Evolutionary conservation across 495 filamentous ascomycete species (phyloP).

Genomic region (Aspergillus olivimuriae): DNA sequence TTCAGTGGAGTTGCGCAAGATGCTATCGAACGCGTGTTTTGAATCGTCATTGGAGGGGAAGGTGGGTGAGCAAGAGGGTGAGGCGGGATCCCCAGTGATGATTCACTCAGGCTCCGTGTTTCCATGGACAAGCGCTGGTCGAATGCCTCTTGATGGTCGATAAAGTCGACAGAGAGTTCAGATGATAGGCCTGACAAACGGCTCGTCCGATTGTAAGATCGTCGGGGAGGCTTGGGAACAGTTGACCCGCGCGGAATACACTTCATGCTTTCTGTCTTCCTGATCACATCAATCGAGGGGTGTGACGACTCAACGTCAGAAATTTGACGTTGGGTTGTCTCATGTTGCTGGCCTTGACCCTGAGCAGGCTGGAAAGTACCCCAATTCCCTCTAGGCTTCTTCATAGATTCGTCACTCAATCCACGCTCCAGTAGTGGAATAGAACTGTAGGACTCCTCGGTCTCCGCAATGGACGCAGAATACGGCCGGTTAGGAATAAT

Average conservation of each 20-base stretch:
- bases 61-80: slow-evolving; percentile 69
- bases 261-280: slow-evolving; percentile 52
- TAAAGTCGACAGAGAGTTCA: slow-evolving; percentile 66
- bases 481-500: slow-evolving; percentile 28
- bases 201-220: slow-evolving; percentile 60
- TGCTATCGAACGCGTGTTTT: slow-evolving; percentile 48
- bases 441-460: slow-evolving; percentile 69
- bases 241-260: slow-evolving; percentile 43
- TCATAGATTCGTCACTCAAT: slow-evolving; percentile 53
- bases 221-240: slow-evolving; percentile 31
- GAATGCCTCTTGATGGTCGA: slow-evolving; percentile 42
- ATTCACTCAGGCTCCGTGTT: slow-evolving; percentile 33
- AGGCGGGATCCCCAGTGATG: slow-evolving; percentile 46
- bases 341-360: slow-evolving; percentile 18
- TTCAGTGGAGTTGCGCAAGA: slow-evolving; percentile 32
- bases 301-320: slow-evolving; percentile 36
- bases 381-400: slow-evolving; percentile 23
- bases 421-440: slow-evolving; percentile 71
- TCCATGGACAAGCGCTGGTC: slow-evolving; percentile 28
- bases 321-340: slow-evolving; percentile 21
- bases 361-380: slow-evolving; percentile 1
- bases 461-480: slow-evolving; percentile 40
- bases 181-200: slow-evolving; percentile 69
- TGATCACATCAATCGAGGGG: slow-evolving; percentile 48
- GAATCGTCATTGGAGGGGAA: slow-evolving; percentile 71